A percentile compares a stretch with the other conserved stretches of the same genome.
phyloP scores from a whole-genome alignment of 2,329 filamentous ascomycete genomes.

The Amesomyces nigricolor region DNA sequence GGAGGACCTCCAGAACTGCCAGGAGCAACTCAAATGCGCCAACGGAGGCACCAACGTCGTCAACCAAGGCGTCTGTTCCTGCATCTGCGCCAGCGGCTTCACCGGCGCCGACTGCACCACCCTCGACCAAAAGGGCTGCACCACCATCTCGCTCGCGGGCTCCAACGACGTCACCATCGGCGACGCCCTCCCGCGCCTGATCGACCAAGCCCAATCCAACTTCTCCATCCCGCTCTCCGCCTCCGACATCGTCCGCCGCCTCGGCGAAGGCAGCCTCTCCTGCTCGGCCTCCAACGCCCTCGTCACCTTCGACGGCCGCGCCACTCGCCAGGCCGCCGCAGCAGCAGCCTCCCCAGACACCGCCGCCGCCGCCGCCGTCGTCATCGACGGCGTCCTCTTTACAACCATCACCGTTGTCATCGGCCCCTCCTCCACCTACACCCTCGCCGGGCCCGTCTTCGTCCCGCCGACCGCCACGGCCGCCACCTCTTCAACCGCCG shows the following conservation, averaged over 20 bases:
- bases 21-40: slow-evolving; percentile 57
- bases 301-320: slow-evolving; percentile 68
- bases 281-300: slow-evolving; percentile 83
- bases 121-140: slow-evolving; percentile 46
- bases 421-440: slow-evolving; percentile 30
- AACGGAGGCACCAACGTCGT: slow-evolving; percentile 78
- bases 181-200: slow-evolving; percentile 67
- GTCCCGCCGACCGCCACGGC: slow-evolving; percentile 24
- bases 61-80: slow-evolving; percentile 65
- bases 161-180: slow-evolving; percentile 71
- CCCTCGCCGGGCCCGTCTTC: slow-evolving; percentile 27
- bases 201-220: slow-evolving; percentile 57
- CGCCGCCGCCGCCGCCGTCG: slow-evolving; percentile 20
- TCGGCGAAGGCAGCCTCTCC: slow-evolving; percentile 69
- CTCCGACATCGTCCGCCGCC: slow-evolving; percentile 64
- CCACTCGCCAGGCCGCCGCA: slow-evolving; percentile 30
- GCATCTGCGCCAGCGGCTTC: slow-evolving; percentile 85
- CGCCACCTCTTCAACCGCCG: slow-evolving; percentile 28
- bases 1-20: slow-evolving; percentile 48
- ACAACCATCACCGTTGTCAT: slow-evolving; percentile 33
- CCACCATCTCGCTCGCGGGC: slow-evolving; percentile 43
- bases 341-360: slow-evolving; percentile 3
- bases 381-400: slow-evolving; percentile 25
- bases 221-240: slow-evolving; percentile 73
- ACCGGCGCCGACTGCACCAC: slow-evolving; percentile 53